These are phyloP conservation scores for Hebeloma cylindrosporum DNA, from an alignment of 768 basidiomycete species.

Conservation along the genomic window DNA sequence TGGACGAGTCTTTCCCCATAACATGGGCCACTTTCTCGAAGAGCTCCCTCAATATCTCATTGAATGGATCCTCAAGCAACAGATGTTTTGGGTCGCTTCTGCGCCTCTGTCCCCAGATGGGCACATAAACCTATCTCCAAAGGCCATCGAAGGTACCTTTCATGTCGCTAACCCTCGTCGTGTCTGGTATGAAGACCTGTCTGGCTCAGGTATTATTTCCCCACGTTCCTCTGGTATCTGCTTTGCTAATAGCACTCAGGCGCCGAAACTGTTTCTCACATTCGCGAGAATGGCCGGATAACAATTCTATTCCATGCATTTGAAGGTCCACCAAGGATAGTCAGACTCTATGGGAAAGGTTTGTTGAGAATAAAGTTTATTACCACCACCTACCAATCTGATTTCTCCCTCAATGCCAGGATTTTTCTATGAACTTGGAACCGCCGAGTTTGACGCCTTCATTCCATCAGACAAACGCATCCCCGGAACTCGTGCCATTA, in stretches of 20 bases:
- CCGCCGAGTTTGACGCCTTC: slow-evolving; percentile 55
- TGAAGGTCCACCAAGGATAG: slow-evolving; percentile 57
- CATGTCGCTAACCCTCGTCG: slow-evolving; percentile 51
- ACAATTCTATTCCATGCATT: slow-evolving; percentile 65
- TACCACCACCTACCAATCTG: neutral
- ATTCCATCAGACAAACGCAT: slow-evolving; percentile 47
- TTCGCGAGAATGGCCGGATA: slow-evolving; percentile 62
- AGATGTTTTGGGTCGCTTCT: slow-evolving; percentile 72
- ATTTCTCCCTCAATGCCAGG: slow-evolving; percentile 35
- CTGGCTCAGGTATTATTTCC: slow-evolving; percentile 55
- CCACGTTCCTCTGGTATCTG: neutral
- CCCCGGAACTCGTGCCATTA: slow-evolving; percentile 59
- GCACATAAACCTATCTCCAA: slow-evolving; percentile 69
- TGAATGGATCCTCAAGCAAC: slow-evolving; percentile 59
- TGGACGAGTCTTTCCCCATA: no score
- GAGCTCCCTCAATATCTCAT: slow-evolving; percentile 53
- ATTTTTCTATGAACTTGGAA: slow-evolving; percentile 60
- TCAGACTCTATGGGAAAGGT: slow-evolving; percentile 62
- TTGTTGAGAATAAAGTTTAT: slow-evolving; percentile 11
- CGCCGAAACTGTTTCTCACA: slow-evolving; percentile 45
- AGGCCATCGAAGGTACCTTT: slow-evolving; percentile 60
- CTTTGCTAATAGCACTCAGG: slow-evolving; percentile 31
- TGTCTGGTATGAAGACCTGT: slow-evolving; percentile 77
- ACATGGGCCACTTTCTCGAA: slow-evolving; percentile 64
- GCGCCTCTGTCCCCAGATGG: slow-evolving; percentile 58